These are phyloP conservation scores for Naganishia vaughanmartiniae DNA, from an alignment of 768 basidiomycete genomes.

Conservation along the genomic window DNA sequence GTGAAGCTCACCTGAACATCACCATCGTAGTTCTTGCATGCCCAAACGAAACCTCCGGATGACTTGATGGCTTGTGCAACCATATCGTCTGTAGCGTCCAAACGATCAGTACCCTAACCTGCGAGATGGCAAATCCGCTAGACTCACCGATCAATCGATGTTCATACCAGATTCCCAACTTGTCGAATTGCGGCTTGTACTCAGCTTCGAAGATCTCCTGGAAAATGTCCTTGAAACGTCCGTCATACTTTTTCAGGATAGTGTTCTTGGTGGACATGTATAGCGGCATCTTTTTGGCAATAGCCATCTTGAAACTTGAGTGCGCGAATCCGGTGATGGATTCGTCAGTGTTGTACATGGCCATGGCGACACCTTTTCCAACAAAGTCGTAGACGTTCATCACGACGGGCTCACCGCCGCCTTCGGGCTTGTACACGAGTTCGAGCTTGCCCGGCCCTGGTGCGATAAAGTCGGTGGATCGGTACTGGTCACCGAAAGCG, in stretches of 20 bases:
- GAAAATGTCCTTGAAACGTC: slow-evolving; percentile 99
- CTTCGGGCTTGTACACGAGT: slow-evolving; percentile 78
- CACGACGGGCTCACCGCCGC: slow-evolving; percentile 65
- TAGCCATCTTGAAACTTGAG: slow-evolving; percentile 93
- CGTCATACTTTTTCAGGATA: slow-evolving; percentile 74
- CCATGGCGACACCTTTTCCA: slow-evolving; percentile 85
- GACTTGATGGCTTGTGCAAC: slow-evolving; percentile 98
- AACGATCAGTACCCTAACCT: neutral
- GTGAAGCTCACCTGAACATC: slow-evolving; percentile 65
- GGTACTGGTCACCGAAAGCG: slow-evolving; percentile 97
- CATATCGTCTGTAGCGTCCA: slow-evolving; percentile 60
- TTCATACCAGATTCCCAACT: slow-evolving; percentile 60
- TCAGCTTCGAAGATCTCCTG: slow-evolving; percentile 82
- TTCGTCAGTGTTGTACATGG: slow-evolving; percentile 99
- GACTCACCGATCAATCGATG: slow-evolving; percentile 63
- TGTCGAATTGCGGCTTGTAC: slow-evolving; percentile 53
- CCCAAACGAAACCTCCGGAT: slow-evolving; percentile 81
- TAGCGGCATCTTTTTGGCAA: slow-evolving; percentile 58
- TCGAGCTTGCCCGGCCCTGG: slow-evolving; percentile 92
- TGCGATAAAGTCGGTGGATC: slow-evolving; percentile 86
- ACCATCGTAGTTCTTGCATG: slow-evolving; percentile 65
- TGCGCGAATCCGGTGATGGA: slow-evolving; percentile 95
- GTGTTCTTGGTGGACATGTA: slow-evolving; percentile 97
- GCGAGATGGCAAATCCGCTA: neutral
- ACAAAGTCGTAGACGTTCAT: slow-evolving; percentile 92